Conservation (phyloP, 306 rosid species). For the Leucaena leucocephala region DNA sequence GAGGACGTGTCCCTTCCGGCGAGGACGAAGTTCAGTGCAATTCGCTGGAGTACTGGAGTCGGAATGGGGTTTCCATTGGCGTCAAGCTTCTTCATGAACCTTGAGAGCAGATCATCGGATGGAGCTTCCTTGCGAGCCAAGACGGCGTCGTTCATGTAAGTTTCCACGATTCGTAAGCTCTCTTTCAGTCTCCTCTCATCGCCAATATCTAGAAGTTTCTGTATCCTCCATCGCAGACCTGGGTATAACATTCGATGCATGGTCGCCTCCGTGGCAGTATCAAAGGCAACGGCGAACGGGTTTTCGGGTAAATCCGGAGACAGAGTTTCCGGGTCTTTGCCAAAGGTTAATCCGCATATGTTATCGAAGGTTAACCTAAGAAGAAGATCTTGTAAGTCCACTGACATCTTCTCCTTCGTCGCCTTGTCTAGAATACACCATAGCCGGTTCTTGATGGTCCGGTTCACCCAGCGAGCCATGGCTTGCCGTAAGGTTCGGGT, state of each 20-base stretch:
- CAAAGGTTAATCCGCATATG: conserved; percentile 91
- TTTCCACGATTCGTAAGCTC: conserved; percentile 59
- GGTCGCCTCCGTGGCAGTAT: conserved; percentile 81
- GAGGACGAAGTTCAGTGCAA: conserved; percentile 88
- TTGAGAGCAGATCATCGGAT: conserved; percentile 78
- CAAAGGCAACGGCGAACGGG: conserved; percentile 71
- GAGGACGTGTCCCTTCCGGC: conserved; percentile 99
- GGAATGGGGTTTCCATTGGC: conserved; percentile 54
- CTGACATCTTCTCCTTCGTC: conserved; percentile 43
- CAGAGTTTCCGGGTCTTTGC: conserved; percentile 86
- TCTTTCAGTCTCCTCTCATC: conserved; percentile 53
- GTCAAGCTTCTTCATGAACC: conserved; percentile 78
- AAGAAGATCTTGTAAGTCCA: conserved; percentile 84
- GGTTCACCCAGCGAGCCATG: conserved; percentile 96
- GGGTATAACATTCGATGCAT: conserved; percentile 82
- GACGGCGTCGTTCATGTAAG: conserved; percentile 82
- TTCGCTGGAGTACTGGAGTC: conserved; percentile 54
- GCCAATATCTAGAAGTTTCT: conserved; percentile 61
- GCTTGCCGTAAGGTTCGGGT: conserved; percentile 83
- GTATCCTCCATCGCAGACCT: conserved; percentile 59
- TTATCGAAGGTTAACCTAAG: conserved; percentile 87
- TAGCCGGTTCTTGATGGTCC: conserved; percentile 71
- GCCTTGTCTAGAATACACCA: conserved; percentile 89
- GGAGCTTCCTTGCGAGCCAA: conserved; percentile 58
- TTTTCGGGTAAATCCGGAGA: conserved; percentile 64